Conservation (phyloP, 495 filamentous ascomycete genomes). For the Aspergillus biplanus region DNA sequence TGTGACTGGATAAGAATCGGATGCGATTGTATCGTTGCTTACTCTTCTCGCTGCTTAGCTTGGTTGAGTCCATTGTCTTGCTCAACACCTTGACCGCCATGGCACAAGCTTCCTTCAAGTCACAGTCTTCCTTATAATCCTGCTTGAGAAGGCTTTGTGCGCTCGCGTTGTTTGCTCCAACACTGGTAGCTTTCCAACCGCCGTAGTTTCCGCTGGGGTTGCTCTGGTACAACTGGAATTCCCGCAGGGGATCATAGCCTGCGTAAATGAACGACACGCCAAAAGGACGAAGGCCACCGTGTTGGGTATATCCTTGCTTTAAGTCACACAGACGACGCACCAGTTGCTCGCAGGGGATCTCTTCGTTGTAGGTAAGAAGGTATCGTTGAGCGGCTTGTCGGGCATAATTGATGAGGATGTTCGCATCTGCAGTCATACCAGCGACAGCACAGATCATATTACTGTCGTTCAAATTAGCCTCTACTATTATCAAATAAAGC, state of each 20-base stretch:
- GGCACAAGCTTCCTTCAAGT: conserved; percentile 93
- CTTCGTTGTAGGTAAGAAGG: conserved; percentile 98
- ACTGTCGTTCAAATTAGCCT: conserved; percentile 52
- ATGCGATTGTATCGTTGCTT: conserved; percentile 34
- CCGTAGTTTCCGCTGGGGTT: conserved; percentile 99
- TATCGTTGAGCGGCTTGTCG: conserved; percentile 95
- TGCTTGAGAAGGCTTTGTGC: conserved; percentile 98
- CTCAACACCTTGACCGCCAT: conserved; percentile 98
- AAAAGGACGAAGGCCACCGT: conserved; percentile 95
- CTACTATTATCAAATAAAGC: background rate
- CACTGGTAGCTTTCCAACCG: conserved; percentile 98
- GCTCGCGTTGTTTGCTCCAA: conserved; percentile 96
- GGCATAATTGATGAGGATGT: conserved; percentile 99
- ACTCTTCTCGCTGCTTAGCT: conserved; percentile 99
- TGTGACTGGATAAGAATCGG: background rate
- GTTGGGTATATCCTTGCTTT: conserved; percentile 99
- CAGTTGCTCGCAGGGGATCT: conserved; percentile 98
- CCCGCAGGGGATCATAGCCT: conserved; percentile 89
- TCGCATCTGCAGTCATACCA: conserved; percentile 98
- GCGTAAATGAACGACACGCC: conserved; percentile 99
- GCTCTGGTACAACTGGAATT: conserved; percentile 99
- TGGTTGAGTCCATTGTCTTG: conserved; percentile 99
- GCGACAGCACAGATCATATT: conserved; percentile 99
- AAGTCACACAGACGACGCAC: conserved; percentile 95
- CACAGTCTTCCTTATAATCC: conserved; percentile 98